Evolutionary conservation across 2,329 filamentous ascomycete genomes (phyloP).

Genomic region (Diaporthe sp.): DNA sequence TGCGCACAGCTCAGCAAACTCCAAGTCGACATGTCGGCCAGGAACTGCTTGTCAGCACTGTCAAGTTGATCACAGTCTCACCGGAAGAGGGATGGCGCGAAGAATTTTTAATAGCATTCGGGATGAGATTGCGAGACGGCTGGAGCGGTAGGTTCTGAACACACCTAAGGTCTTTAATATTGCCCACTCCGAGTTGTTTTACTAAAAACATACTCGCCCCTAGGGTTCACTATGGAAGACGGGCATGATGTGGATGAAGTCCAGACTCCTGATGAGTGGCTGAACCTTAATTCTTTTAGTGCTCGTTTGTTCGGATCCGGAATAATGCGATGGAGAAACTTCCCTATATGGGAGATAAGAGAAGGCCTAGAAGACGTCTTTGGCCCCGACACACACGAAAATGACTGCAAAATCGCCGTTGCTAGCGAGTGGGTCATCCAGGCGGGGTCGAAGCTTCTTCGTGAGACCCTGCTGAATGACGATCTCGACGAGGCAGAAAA

Average conservation of each 20-base stretch:
- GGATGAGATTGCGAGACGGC: not conserved
- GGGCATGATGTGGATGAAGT: not conserved
- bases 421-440: conserved; percentile 15
- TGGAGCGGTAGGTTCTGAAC: not conserved
- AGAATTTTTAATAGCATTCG: not conserved
- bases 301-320: conserved; percentile 2
- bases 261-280: conserved; percentile 10
- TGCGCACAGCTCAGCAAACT: not conserved
- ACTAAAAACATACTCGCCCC: not conserved
- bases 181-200: not conserved
- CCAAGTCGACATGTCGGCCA: not conserved
- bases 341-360: conserved; percentile 9
- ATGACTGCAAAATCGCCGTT: not conserved
- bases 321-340: not conserved
- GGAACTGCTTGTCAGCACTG: not conserved
- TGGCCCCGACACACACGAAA: not conserved
- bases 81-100: not conserved
- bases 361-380: not conserved
- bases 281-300: not conserved
- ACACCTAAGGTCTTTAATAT: not conserved
- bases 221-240: not conserved
- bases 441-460: not conserved
- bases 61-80: not conserved
- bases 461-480: not conserved
- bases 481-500: not conserved